phyloP scores from a whole-genome alignment of 2,329 filamentous ascomycete species.

The Exophiala sp. region DNA sequence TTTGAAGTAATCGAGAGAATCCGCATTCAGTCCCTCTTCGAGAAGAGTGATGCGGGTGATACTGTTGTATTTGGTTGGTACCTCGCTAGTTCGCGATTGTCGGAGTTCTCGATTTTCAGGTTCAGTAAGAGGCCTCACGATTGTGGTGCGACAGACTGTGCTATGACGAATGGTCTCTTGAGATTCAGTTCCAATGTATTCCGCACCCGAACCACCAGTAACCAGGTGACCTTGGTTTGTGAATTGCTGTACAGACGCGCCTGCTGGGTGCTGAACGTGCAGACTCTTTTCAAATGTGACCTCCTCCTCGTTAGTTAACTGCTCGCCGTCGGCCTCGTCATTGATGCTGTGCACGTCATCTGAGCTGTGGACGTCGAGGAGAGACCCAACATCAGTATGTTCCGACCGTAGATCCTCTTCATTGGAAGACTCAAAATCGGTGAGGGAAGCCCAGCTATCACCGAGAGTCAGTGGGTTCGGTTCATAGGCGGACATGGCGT shows the following conservation, averaged over 20 bases:
- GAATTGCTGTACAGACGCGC: not conserved
- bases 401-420: slow-evolving; percentile 43
- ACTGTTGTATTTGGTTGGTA: slow-evolving; percentile 16
- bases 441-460: slow-evolving; percentile 44
- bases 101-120: slow-evolving; percentile 18
- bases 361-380: slow-evolving; percentile 39
- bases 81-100: not conserved
- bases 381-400: slow-evolving; percentile 39
- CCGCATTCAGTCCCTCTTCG: slow-evolving; percentile 23
- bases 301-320: slow-evolving; percentile 29
- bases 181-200: not conserved
- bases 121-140: slow-evolving; percentile 20
- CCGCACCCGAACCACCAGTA: not conserved
- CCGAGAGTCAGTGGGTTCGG: slow-evolving; percentile 33
- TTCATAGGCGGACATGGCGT: slow-evolving; percentile 13
- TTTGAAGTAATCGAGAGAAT: slow-evolving; percentile 20
- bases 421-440: slow-evolving; percentile 40
- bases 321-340: slow-evolving; percentile 36
- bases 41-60: slow-evolving; percentile 27
- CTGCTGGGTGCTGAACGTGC: not conserved
- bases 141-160: not conserved
- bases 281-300: slow-evolving; percentile 9
- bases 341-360: slow-evolving; percentile 44
- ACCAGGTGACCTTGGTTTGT: not conserved
- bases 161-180: not conserved